phyloP scores from a whole-genome alignment of 305 asterid species.

The Petunia hybrid region DNA sequence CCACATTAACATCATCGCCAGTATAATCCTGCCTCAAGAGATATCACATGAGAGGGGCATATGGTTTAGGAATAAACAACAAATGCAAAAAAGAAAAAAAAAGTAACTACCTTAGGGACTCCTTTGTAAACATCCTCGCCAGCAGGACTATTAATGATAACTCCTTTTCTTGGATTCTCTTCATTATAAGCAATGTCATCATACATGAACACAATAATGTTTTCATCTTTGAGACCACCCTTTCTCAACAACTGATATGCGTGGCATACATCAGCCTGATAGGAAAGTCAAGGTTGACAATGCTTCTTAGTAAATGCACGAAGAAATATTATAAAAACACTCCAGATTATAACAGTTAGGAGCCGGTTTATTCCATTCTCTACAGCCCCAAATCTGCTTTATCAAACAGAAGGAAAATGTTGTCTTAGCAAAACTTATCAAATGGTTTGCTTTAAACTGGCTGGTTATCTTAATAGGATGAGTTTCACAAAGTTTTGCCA shows the following conservation, averaged over 20 bases:
- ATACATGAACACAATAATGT: conserved; percentile 87
- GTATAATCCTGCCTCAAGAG: conserved; percentile 74
- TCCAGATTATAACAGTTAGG: not conserved
- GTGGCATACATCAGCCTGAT: conserved; percentile 96
- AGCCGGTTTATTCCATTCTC: conserved; percentile 20
- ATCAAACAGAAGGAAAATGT: not conserved
- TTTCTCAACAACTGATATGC: conserved; percentile 86
- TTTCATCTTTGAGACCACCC: conserved; percentile 97
- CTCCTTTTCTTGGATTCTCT: conserved; percentile 93
- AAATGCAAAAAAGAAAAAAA: conserved; percentile 18
- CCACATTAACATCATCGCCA: conserved; percentile 66
- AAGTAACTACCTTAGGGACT: conserved; percentile 82
- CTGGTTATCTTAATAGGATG: conserved; percentile 21
- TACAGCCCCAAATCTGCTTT: conserved; percentile 33
- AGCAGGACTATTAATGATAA: conserved; percentile 79
- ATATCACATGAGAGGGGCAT: conserved; percentile 33
- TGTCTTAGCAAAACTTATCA: not conserved
- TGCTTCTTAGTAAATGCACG: not conserved
- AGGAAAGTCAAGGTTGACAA: conserved; percentile 27
- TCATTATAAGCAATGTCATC: conserved; percentile 85
- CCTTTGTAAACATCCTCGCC: conserved; percentile 89
- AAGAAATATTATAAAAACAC: not conserved
- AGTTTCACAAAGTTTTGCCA: not conserved
- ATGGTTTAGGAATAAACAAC: conserved; percentile 26
- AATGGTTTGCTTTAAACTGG: not conserved